Base-by-base conservation (phyloP, 2,329 filamentous ascomycete genomes). In the Juglanconis sp. region DNA sequence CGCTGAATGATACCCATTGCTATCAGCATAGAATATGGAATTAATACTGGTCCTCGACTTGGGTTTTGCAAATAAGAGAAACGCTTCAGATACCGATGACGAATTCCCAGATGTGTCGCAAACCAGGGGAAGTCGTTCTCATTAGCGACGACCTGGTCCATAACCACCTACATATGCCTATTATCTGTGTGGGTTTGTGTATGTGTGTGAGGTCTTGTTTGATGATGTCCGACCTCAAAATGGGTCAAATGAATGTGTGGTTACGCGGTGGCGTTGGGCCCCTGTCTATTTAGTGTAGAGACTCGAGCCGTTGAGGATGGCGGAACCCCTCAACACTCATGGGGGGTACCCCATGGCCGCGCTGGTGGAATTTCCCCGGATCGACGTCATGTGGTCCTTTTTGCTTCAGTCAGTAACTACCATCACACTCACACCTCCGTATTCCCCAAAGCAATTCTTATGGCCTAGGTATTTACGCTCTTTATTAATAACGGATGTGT, bases 321-420 rank as follows among this genome's bases (percentile, higher is more conserved):
- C 24, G 24, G 24, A 24, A 24, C 24, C 24, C 24, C 24, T 2
- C 24, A 24, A 24, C 24, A 24, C 24, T 24, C 24, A 24, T 24
- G 24, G 24, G 24, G 24, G 24, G 24, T 24, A 24, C 24, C 24
- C 24, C 1, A 24, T 24, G 24, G 38, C n/a, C 10, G 38, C 38
- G 38, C 38, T 13, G 24, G 24, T 42, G 38, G 10, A 15, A 42
- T 11, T 32, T 38, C 56, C 36, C 50, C 36, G 42, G n/a, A 49
- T 31, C 61, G 44, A 63, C 61, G 61, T 63, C 61, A 63, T 60
- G 57, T 54, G 57, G 40, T 47, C 36, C n/a, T 31, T 40, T 40
- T 51, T 53, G 49, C 49, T 53, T 13, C 50, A 47, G 32, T 34
- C 2, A 10, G 7, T 30, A 5, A 17, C n/a, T 6, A 30, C n/a